Base-by-base conservation (phyloP, 768 basidiomycete genomes). In the Auricularia cornea region DNA sequence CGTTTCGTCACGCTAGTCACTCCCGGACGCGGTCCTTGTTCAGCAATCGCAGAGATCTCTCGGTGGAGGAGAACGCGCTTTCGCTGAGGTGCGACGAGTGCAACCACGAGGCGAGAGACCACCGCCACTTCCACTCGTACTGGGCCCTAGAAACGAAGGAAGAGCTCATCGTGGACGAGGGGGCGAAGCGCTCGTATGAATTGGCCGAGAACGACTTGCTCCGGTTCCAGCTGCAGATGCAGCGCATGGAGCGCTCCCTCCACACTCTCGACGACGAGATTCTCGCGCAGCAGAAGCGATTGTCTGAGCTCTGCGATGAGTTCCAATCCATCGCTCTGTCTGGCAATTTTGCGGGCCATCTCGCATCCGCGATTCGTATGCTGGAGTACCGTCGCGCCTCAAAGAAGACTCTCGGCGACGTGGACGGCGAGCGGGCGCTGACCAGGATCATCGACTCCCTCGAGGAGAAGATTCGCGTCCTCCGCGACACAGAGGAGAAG, bases 171-270 rank as follows among this genome's bases (percentile, higher is more conserved):
- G 60, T 66, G 2, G 68, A 70, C 61, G 26, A 57, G 6, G 60
- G 67, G 3, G 64, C 66, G n/a, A 65, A 70, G 63, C 11, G 51
- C 30, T 62, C 66, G 23, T 71, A 61, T 44, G 48, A 66, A 28
- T n/a, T 32, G 16, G 65, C 64, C 3, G 1, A 31, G 57, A 16
- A 31, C 11, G 57, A 59, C 6, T 8, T 48, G 6, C 20, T 14
- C 20, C 16, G 20, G 23, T 48, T 14, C 44, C 20, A 48, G 44
- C 6, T 6, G 20, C 44, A 48, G 44, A 14, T 20, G 23, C 44
- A 23, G 23, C 44, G 11, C 44, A 48, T 48, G 11, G 44, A 48
- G 23, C 5, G 11, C 6, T 16, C 44, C 6, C 20, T 48, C 12
- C 6, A 18, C 12, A 20, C 44, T 8, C 44, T 48, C 44, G 44